Percentiles rank a stretch among this genome's conserved stretches.
phyloP scores from a whole-genome alignment of 2,329 filamentous ascomycete species.

The Cyphellophora europaea region DNA sequence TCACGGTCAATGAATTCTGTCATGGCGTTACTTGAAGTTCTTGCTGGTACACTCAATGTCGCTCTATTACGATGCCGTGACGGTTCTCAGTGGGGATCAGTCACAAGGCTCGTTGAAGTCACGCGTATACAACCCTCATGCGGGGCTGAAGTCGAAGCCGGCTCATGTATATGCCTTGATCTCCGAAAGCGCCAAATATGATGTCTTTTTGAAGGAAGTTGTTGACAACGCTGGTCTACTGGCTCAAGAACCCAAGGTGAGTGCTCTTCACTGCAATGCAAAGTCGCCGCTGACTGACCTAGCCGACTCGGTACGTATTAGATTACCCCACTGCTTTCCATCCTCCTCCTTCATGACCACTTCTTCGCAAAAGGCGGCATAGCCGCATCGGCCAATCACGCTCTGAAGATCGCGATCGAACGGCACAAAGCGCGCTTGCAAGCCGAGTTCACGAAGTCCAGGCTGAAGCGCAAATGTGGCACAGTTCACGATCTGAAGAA shows the following conservation, averaged over 20 bases:
- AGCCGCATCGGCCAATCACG: conserved; percentile 69
- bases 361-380: conserved; percentile 74
- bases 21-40: too few relatives aligned
- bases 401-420: conserved; percentile 64
- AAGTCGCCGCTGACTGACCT: conserved; percentile 28
- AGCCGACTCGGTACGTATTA: conserved; percentile 31
- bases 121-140: conserved; percentile 63
- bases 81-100: conserved; percentile 50
- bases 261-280: conserved; percentile 8
- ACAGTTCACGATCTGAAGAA: conserved; percentile 55
- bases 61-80: conserved; percentile 84
- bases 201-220: conserved; percentile 74
- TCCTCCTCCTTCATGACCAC: conserved; percentile 80
- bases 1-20: too few relatives aligned
- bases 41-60: too few relatives aligned
- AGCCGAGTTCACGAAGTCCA: conserved; percentile 73
- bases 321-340: conserved; percentile 69
- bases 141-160: conserved; percentile 64
- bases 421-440: conserved; percentile 71
- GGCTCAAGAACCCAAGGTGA: conserved; percentile 73
- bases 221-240: conserved; percentile 72
- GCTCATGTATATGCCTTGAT: conserved; percentile 82
- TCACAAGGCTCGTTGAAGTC: conserved; percentile 76
- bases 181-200: conserved; percentile 86
- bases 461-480: conserved; percentile 61